phyloP scores from a whole-genome alignment of 192 early-diverging fungal genomes.

The Coemansia sp. region DNA sequence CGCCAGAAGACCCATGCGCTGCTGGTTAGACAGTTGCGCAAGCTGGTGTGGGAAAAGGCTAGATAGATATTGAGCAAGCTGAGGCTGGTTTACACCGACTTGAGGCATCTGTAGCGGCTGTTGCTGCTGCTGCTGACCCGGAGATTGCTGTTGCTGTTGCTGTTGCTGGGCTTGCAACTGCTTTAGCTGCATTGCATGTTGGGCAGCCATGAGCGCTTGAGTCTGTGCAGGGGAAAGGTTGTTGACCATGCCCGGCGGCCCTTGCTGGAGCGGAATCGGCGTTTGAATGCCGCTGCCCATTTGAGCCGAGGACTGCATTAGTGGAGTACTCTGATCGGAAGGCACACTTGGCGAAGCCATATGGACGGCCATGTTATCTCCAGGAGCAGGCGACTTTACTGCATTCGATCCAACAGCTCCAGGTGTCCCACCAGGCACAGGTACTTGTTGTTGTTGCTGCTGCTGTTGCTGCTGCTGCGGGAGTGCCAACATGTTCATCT shows the following conservation, averaged over 20 bases:
- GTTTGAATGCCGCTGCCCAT: background rate
- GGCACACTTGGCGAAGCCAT: slow-evolving; percentile 15
- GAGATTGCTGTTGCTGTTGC: slow-evolving; percentile 26
- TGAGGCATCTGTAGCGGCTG: slow-evolving; percentile 6
- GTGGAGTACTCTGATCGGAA: slow-evolving; percentile 18
- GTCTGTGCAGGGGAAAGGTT: slow-evolving; percentile 19
- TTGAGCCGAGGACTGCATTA: slow-evolving; percentile 17
- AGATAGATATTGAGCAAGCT: slow-evolving; percentile 49
- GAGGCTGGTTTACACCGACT: slow-evolving; percentile 35
- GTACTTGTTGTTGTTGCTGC: slow-evolving; percentile 23
- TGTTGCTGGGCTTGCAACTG: slow-evolving; percentile 31
- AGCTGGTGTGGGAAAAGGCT: slow-evolving; percentile 44
- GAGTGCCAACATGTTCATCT: slow-evolving; percentile 11
- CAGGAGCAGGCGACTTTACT: slow-evolving; percentile 14
- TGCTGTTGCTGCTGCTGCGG: slow-evolving; percentile 30
- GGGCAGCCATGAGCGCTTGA: slow-evolving; percentile 28
- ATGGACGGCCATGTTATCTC: slow-evolving; percentile 4
- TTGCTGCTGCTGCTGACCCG: slow-evolving; percentile 4
- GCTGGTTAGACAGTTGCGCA: slow-evolving; percentile 47
- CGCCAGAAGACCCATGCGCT: slow-evolving; percentile 38
- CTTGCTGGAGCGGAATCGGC: slow-evolving; percentile 1
- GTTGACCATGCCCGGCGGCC: background rate
- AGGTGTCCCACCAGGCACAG: slow-evolving; percentile 6
- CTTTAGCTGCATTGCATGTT: slow-evolving; percentile 39
- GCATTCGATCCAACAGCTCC: slow-evolving; percentile 2